Percentiles rank a stretch among this genome's conserved stretches.
These are phyloP conservation scores for Hymenoscyphus linearis DNA, from an alignment of 2,329 filamentous ascomycete genomes.

Conservation along the genomic window DNA sequence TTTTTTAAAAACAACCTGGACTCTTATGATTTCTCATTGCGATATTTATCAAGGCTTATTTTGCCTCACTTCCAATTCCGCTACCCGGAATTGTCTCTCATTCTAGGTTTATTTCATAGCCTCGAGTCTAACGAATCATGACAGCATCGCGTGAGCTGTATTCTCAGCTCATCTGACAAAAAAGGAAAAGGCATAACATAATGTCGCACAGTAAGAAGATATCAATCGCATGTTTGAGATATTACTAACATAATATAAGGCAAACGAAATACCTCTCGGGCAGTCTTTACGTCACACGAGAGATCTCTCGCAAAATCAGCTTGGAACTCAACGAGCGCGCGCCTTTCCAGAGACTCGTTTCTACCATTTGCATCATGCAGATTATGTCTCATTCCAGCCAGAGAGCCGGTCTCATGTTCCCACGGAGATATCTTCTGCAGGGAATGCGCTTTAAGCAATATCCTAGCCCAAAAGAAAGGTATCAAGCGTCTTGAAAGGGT, in stretches of 20 bases:
- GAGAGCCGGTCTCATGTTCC: constrained; percentile 76
- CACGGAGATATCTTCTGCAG: constrained; percentile 90
- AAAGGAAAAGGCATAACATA: not conserved
- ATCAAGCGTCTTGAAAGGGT: constrained; percentile 74
- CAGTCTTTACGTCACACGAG: constrained; percentile 92
- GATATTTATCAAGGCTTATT: not conserved
- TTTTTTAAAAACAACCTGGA: not conserved
- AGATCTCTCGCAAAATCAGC: constrained; percentile 72
- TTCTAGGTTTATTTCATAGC: not conserved
- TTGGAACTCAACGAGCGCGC: constrained; percentile 80
- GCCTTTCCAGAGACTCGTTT: constrained; percentile 84
- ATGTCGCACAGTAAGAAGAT: constrained; percentile 48
- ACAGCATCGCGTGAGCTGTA: not conserved
- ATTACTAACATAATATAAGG: constrained; percentile 36
- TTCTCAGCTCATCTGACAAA: not conserved
- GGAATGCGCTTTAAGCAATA: constrained; percentile 86
- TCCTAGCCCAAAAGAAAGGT: constrained; percentile 88
- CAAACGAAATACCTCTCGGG: constrained; percentile 86
- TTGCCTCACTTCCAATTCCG: not conserved
- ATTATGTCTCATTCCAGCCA: constrained; percentile 76
- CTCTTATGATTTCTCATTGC: not conserved
- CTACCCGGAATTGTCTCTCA: not conserved
- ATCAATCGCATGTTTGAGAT: not conserved
- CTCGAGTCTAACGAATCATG: not conserved
- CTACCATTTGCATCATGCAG: constrained; percentile 85